Base-by-base conservation (phyloP, 139 green algal genomes). In the Chlorella sp. region DNA sequence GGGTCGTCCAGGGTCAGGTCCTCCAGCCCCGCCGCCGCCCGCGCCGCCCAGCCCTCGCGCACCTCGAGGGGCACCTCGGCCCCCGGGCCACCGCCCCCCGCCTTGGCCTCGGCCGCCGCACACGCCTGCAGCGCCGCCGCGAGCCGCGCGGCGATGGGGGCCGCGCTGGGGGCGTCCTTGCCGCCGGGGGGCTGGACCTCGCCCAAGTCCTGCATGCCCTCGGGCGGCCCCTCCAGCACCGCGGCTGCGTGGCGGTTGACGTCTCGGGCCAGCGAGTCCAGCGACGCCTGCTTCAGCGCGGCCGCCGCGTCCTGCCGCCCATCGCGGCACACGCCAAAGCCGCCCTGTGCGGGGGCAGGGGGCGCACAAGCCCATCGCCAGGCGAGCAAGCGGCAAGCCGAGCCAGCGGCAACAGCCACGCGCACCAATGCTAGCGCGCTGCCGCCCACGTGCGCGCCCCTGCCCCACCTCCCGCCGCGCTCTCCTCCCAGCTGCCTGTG, bases 211-310 rank as follows among this genome's bases (percentile, higher is more conserved):
- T 33, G 38, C 38, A 84, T 12, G n/a, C 25, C 66, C 31, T 81
- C 73, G 8, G 53, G 51, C 0, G 73, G 33, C 2, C 79, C 79
- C 3, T 55, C 45, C 65, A 84, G 67, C 50, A 84, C 79, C 40
- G 74, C 48, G 0, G 73, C 65, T 17, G 79, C 65, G 40, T 84
- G 79, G 53, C 79, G 50, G 60, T 84, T 84, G 42, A 84, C 36
- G n/a, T 84, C 79, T 23, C 64, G 40, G 0, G 79, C 79, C 14
- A 84, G 77, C 0, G 59, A 62, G 23, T 55, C 74, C 23, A 74
- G 23, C 23, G 43, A 35, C 3, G 56, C 27, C 2, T 31, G 27
- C 12, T 46, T 29, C 46, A 56, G 31, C 35, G 35, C 38, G 5
- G 50, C 76, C 38, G 33, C 65, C 2, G 42, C 31, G 35, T 76